Base-by-base conservation (phyloP, 163 green algal species). In the Chlamydomonas reinhardtii region DNA sequence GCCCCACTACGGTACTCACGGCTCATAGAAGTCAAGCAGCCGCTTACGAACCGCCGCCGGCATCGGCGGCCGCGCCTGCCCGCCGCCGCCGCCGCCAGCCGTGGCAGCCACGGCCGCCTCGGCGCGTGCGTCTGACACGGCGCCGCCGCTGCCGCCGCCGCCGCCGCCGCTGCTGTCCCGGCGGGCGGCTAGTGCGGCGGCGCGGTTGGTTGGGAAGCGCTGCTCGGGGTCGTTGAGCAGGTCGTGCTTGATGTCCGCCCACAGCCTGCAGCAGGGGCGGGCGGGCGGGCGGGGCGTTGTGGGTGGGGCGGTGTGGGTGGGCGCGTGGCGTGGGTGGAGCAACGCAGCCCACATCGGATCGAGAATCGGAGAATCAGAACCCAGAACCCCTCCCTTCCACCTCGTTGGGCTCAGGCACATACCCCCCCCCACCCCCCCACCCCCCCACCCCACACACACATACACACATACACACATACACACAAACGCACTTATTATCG, bases 1-100 rank as follows among this genome's bases (percentile, higher is more conserved):
- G n/a, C n/a, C n/a, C n/a, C n/a, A n/a, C n/a, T n/a, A n/a, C n/a
- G n/a, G n/a, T n/a, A 52, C 76, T 75, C 43, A 84, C 76, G 76
- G 76, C 39, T 48, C 64, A 19, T 84, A 84, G n/a, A 84, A 84
- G 8, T 52, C 64, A 1, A 43, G 20, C 39, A 84, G 76, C 64
- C 75, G 64, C 64, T 35, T 43, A 39, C 77, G 66, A 0, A 76
- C 59, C 2, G 32, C 77, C 0, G 43, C 43, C 20, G 43, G 61
- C 77, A 84, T 76, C 31, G 66, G n/a, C 32, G 77, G 65, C n/a
- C 66, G 77, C 48, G 27, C 27, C 14, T 32, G 14, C 64, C 14
- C 31, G 12, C n/a, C 70, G 20, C 1, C 70, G 14, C 35, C 35
- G 9, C 4, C 34, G 12, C 34, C 69, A 20, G 37, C 76, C 5